Conservation (phyloP, 345 rosid genomes). For the Moricandia arvensis region DNA sequence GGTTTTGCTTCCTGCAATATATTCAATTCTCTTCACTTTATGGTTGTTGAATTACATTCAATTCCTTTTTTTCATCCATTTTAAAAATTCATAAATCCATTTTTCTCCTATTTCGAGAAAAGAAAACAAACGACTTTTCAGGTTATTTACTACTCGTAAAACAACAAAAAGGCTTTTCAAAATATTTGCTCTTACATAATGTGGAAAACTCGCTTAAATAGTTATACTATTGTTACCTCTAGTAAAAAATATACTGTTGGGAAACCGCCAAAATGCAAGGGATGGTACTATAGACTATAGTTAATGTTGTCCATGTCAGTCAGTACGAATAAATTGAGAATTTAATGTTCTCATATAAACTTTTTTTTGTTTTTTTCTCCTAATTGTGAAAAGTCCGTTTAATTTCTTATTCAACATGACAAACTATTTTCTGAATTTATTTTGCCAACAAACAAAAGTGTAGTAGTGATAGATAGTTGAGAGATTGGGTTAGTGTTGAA, state of each 20-base stretch:
- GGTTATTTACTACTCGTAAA: conserved; percentile 2
- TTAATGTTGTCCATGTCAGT: conserved; percentile 17
- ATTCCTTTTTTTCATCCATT: conserved; percentile 24
- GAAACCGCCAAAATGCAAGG: conserved; percentile 16
- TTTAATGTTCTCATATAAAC: not conserved
- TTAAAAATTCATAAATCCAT: not conserved
- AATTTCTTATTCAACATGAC: conserved; percentile 11
- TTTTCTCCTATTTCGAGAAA: conserved; percentile 1
- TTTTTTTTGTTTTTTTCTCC: not conserved
- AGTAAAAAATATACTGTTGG: not conserved
- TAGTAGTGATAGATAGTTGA: not conserved
- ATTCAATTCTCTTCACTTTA: conserved; percentile 51
- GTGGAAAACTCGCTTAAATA: not conserved
- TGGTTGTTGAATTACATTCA: conserved; percentile 72
- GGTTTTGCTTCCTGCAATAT: conserved; percentile 26
- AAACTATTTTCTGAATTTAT: not conserved
- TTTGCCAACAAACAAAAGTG: not conserved
- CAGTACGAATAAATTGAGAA: conserved; percentile 10
- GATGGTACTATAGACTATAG: conserved; percentile 14
- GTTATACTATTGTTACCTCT: not conserved
- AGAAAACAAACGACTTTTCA: not conserved
- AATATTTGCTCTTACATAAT: not conserved
- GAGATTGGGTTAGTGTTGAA: not conserved
- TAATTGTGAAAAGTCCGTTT: not conserved
- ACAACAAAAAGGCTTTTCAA: not conserved